Percentiles rank a stretch among this genome's conserved stretches.
Conservation (phyloP, 2,329 filamentous ascomycete genomes). For the Pseudocercospora fuligena region DNA sequence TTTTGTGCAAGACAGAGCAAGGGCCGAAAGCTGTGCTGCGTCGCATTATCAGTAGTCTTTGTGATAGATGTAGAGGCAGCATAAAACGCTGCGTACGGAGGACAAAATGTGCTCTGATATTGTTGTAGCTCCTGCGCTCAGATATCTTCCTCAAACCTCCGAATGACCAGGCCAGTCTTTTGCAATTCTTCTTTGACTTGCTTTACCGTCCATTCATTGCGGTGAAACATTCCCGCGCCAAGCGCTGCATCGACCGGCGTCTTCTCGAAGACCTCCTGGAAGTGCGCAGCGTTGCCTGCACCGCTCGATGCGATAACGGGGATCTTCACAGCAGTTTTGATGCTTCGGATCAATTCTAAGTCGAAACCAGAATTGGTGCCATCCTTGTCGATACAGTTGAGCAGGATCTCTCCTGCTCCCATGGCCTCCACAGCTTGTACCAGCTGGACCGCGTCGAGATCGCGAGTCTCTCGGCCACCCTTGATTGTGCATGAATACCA, state of each 20-base stretch:
- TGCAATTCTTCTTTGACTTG: slow-evolving; percentile 87
- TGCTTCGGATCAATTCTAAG: slow-evolving; percentile 84
- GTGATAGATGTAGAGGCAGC: neutral
- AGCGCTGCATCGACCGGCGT: slow-evolving; percentile 90
- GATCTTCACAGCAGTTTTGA: slow-evolving; percentile 85
- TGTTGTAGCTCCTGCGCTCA: slow-evolving; percentile 24
- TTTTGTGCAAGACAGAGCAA: neutral
- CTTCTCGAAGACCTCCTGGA: slow-evolving; percentile 84
- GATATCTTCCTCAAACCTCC: slow-evolving; percentile 70
- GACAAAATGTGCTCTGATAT: neutral
- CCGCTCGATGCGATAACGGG: slow-evolving; percentile 95
- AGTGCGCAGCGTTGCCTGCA: slow-evolving; percentile 85
- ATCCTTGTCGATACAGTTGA: slow-evolving; percentile 98
- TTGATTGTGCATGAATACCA: slow-evolving; percentile 99
- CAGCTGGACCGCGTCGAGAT: slow-evolving; percentile 89
- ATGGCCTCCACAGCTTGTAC: slow-evolving; percentile 90
- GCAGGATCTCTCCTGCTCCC: slow-evolving; percentile 89
- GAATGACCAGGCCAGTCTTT: slow-evolving; percentile 74
- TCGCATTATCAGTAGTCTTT: neutral
- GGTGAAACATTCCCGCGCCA: slow-evolving; percentile 96
- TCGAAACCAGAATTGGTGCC: slow-evolving; percentile 95
- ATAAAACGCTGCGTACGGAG: neutral
- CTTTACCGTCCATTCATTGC: slow-evolving; percentile 90
- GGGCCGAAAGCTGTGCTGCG: neutral
- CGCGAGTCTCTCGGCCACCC: slow-evolving; percentile 90